Percentiles rank a stretch among this genome's conserved stretches.
Conservation (phyloP, 345 rosid genomes). For the Litchi chinensis region DNA sequence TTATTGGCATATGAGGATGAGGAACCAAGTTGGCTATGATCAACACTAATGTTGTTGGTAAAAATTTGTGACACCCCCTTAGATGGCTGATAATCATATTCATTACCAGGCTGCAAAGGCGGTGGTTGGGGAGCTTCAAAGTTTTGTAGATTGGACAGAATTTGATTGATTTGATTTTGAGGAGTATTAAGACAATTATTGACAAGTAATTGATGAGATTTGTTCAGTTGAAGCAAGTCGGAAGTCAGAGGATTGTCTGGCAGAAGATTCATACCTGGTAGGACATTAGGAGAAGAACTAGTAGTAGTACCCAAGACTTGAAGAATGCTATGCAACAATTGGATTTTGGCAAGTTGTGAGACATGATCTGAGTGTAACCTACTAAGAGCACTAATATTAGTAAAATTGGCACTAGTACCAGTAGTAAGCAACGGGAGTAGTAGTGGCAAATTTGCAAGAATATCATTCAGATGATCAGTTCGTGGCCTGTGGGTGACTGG, state of each 20-base stretch:
- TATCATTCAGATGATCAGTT: conserved; percentile 47
- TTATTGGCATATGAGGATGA: conserved; percentile 21
- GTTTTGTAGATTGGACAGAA: conserved; percentile 32
- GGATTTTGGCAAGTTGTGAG: conserved; percentile 56
- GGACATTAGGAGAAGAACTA: conserved; percentile 29
- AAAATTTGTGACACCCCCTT: conserved; percentile 21
- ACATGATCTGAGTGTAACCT: conserved; percentile 46
- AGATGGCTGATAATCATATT: conserved; percentile 19
- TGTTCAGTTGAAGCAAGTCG: conserved; percentile 30
- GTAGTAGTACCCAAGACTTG: conserved; percentile 32
- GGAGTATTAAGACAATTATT: conserved; percentile 19
- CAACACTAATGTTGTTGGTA: not conserved
- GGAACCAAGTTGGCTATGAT: conserved; percentile 22
- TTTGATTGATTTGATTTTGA: conserved; percentile 26
- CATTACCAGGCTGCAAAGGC: conserved; percentile 7
- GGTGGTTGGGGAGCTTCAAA: conserved; percentile 24
- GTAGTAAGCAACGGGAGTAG: conserved; percentile 25
- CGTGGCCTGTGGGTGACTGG: conserved; percentile 80
- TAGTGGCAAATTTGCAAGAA: conserved; percentile 57
- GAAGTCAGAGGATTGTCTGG: conserved; percentile 25
- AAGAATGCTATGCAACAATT: conserved; percentile 48
- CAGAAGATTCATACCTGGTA: conserved; percentile 23
- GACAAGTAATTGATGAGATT: conserved; percentile 31
- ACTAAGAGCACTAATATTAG: conserved; percentile 34
- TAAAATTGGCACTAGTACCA: conserved; percentile 43